Conservation (phyloP, 345 rosid species). For the Geranium rotundifolium region DNA sequence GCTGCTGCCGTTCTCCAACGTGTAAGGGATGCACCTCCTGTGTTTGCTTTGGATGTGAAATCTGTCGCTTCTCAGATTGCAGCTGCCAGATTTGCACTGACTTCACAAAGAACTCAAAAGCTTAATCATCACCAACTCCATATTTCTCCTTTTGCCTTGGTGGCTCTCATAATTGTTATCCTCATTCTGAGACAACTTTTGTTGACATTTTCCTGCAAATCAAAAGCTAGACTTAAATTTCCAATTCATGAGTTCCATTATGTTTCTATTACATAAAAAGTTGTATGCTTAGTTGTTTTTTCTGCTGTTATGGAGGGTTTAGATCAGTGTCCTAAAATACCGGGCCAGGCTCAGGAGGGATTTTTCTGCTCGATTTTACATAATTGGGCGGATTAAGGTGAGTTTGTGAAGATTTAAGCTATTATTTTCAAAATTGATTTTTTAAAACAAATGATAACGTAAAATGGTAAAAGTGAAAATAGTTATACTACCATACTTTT, state of each 20-base stretch:
- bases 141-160: not conserved
- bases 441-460: no score
- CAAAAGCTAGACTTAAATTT: slow-evolving; percentile 8
- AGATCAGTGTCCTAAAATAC: no score
- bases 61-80: slow-evolving; percentile 83
- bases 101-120: slow-evolving; percentile 58
- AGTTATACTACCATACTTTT: no score
- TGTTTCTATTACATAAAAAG: not conserved
- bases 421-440: no score
- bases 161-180: not conserved
- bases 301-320: no score
- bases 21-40: slow-evolving; percentile 98
- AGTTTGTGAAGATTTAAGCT: no score
- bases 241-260: slow-evolving; percentile 10
- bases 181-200: not conserved
- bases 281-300: no score
- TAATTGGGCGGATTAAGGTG: no score
- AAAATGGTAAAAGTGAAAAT: no score
- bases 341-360: no score
- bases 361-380: no score
- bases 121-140: slow-evolving; percentile 15
- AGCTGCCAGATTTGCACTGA: slow-evolving; percentile 92
- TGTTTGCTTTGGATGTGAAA: slow-evolving; percentile 86
- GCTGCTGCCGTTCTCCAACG: slow-evolving; percentile 67
- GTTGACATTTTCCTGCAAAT: not conserved